Evolutionary conservation across 805 yeast species (phyloP), one percentile per base, ranked within the genome.

Genomic region (Nakazawaea pomicola): DNA sequence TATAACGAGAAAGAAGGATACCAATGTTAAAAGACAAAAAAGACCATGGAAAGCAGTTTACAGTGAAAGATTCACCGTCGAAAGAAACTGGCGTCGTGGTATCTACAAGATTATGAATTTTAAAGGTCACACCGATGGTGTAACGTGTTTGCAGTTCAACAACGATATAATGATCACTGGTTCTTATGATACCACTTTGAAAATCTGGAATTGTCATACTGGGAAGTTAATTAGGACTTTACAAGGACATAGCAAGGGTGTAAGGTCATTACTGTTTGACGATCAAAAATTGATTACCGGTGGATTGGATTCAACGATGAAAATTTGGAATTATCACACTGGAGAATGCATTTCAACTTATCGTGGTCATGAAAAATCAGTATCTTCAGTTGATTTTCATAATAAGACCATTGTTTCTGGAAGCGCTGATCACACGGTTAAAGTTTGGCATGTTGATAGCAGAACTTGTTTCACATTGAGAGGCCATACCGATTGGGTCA

Each of bases 11-110:
- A 18, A 20, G 15, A 19, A 19, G 5, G 16, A 27, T 14, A 29
- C 15, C 4, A 28, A 29, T 2, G 27, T 37, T 14, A 42, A 36
- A 25, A 51, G 65, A 33, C 67, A 67, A 50, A 79, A 81, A 36
- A 72, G 96, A 49, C 96, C 98, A 3, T 91, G 99, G 99, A 91
- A 93, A 55, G 83, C 85, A 6, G 96, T 91, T 18, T 91, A 93
- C 61, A 74, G 87, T 34, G 99, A 93, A 62, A 71, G 99, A 28
- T 91, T 74, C 62, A 81, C 79, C 60, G 89, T 93, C 46, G 99
- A 93, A 60, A 78, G 86, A 51, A 91, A 93, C 61, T 93, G 99
- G 99, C 70, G 99, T 46, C 80, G 81, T 48, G 97, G 96, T 9
- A 64, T 71, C 15, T 86, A 78, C 61, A 66, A 67, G 21, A 61